Evolutionary conservation across 495 filamentous ascomycete species (phyloP), one percentile per base, ranked within the genome.

Genomic region (Bryoglossum gracile): DNA sequence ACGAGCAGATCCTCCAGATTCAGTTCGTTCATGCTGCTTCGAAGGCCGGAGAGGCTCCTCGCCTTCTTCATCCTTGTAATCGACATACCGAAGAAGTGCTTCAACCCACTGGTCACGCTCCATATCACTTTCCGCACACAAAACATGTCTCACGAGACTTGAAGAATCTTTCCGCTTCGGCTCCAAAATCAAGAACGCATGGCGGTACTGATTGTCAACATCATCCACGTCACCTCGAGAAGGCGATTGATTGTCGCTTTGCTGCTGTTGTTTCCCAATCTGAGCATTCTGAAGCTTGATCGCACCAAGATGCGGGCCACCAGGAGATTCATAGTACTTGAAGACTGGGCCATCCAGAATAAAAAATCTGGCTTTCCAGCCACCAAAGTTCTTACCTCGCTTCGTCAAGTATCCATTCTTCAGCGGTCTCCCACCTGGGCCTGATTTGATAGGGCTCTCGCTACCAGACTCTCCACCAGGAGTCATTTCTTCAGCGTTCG

Each of bases 321-420:
- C 88, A 0, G 85, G 87, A 3, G 81, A 76, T 64, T 98, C 92
- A 59, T 88, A 96, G 62, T 98, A 97, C 58, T 83, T 88, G 53
- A 98, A 67, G 28, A 87, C 75, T 13, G 94, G 87, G 1, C 89
- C 89, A 58, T 97, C 87, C 0, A 98, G 76, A 36, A 95, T 75
- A 57, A 98, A 98, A 62, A 86, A 97, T 46, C 92, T 76, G 13
- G 87, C 88, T 63, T 98, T 98, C 92, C 92, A 98, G n/a, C 92
- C 92, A 19, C 92, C 92, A 66, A 97, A 97, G 56, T 95, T 96
- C 70, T 98, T 98, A 21, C 92, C 92, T 47, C 85, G 74, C 68
- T 98, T 98, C 5, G 92, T 96, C 24, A 98, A 70, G 70, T 96
- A 97, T 13, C 92, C 92, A 60, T 83, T 89, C 59, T 90, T 91